Percentiles rank a stretch among this genome's conserved stretches.
phyloP scores from a whole-genome alignment of 2,329 filamentous ascomycete species.

The Pseudopyricularia cyperi region DNA sequence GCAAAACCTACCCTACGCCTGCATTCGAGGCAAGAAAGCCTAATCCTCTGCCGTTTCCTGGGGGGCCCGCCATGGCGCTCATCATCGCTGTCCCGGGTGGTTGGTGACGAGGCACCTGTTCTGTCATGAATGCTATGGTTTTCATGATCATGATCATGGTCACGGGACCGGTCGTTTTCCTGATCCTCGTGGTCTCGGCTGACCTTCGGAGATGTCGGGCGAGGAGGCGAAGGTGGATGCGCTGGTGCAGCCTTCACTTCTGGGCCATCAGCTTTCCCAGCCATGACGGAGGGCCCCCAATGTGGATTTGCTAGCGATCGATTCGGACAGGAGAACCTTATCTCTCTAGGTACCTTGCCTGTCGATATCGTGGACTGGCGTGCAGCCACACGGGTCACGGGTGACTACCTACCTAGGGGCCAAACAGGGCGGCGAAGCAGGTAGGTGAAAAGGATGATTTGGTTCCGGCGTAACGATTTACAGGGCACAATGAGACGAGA shows the following conservation, averaged over 20 bases:
- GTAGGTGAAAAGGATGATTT: not conserved
- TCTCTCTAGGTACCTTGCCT: not conserved
- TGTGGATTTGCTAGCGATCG: not conserved
- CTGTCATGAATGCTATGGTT: not conserved
- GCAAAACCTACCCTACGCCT: slow-evolving; percentile 26
- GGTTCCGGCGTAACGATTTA: not conserved
- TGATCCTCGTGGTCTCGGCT: not conserved
- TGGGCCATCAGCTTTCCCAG: not conserved
- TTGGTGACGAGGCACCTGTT: slow-evolving; percentile 1
- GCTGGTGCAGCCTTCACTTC: not conserved
- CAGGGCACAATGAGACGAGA: not conserved
- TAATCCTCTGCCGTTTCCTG: slow-evolving; percentile 45
- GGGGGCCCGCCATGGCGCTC: slow-evolving; percentile 20
- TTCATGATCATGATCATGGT: slow-evolving; percentile 1
- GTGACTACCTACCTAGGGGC: not conserved
- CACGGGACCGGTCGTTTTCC: not conserved
- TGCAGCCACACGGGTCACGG: not conserved
- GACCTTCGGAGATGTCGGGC: slow-evolving; percentile 1
- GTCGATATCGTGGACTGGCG: not conserved
- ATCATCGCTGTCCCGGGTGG: slow-evolving; percentile 4
- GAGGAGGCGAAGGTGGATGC: not conserved
- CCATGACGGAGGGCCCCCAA: not conserved
- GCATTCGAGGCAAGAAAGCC: slow-evolving; percentile 47
- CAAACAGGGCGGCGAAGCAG: not conserved
- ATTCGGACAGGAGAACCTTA: not conserved